Conservation (phyloP, 2,329 filamentous ascomycete genomes). For the Helotiales sp. region DNA sequence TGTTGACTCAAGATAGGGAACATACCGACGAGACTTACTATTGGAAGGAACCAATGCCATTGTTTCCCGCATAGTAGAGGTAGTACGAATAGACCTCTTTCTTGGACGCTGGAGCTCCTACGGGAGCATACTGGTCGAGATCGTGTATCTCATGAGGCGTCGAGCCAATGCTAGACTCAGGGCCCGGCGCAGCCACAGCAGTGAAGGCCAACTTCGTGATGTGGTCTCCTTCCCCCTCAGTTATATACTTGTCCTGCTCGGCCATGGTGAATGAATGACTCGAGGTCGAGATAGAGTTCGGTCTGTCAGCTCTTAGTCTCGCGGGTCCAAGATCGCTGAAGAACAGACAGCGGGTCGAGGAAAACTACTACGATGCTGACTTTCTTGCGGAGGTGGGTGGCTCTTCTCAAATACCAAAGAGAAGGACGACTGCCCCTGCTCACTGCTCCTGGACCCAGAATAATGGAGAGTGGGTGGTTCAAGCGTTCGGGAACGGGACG, state of each 20-base stretch:
- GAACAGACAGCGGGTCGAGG: slow-evolving; percentile 7
- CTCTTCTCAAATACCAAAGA: slow-evolving; percentile 1
- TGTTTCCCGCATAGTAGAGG: slow-evolving; percentile 41
- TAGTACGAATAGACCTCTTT: slow-evolving; percentile 42
- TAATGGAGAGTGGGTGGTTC: background rate
- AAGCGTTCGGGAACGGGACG: background rate
- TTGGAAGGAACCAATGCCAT: slow-evolving; percentile 42
- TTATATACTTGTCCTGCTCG: slow-evolving; percentile 15
- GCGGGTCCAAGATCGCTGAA: background rate
- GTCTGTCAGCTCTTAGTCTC: background rate
- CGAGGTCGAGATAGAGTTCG: slow-evolving; percentile 7
- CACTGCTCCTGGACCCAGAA: background rate
- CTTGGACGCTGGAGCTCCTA: slow-evolving; percentile 35
- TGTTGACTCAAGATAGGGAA: background rate
- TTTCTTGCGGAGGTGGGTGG: background rate
- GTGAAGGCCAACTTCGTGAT: slow-evolving; percentile 35
- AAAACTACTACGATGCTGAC: slow-evolving; percentile 7
- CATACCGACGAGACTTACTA: slow-evolving; percentile 35
- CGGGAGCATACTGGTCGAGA: slow-evolving; percentile 23
- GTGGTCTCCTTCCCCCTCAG: slow-evolving; percentile 23
- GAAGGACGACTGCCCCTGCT: background rate
- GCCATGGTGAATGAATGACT: slow-evolving; percentile 19
- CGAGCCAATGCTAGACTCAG: slow-evolving; percentile 16
- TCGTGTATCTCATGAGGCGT: slow-evolving; percentile 31
- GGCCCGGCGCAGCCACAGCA: slow-evolving; percentile 32